phyloP scores from a whole-genome alignment of 345 rosid species.

The Ceriops decandra region DNA sequence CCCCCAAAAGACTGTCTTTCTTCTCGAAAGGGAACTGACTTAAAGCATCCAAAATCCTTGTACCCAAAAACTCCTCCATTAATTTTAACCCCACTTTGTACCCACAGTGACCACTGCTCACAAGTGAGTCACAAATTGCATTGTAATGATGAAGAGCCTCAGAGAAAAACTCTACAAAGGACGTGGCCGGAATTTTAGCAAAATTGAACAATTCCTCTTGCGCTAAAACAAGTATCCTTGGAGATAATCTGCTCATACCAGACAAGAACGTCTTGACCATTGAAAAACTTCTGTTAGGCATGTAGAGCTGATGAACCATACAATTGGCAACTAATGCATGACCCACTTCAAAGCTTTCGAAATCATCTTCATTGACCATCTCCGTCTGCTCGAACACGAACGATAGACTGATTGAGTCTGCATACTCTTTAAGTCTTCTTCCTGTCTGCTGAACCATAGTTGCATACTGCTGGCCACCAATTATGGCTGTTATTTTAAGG shows the following conservation, averaged over 20 bases:
- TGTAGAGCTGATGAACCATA: constrained; percentile 6
- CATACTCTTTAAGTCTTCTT: constrained; percentile 23
- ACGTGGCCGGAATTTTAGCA: constrained; percentile 2
- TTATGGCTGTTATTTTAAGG: constrained; percentile 14
- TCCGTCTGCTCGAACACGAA: constrained; percentile 19
- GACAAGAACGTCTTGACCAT: constrained; percentile 18
- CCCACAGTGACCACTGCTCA: constrained; percentile 4
- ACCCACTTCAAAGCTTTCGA: background rate
- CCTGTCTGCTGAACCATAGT: constrained; percentile 14
- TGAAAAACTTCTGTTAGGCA: constrained; percentile 9
- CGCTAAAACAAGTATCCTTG: background rate
- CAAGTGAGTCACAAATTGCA: constrained; percentile 26
- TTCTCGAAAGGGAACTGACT: constrained; percentile 22
- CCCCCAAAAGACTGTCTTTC: constrained; percentile 13
- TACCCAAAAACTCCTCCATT: constrained; percentile 26
- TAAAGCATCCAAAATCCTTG: constrained; percentile 20
- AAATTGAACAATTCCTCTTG: constrained; percentile 3
- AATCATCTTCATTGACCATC: constrained; percentile 14
- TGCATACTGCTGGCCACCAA: background rate
- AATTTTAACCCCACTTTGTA: constrained; percentile 13
- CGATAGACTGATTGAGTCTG: constrained; percentile 9
- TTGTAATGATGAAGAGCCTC: constrained; percentile 14
- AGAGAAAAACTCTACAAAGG: background rate
- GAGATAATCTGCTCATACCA: constrained; percentile 16
- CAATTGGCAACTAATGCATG: background rate